phyloP scores from a whole-genome alignment of 495 filamentous ascomycete genomes.

The Aspergillus heteromorphus region DNA sequence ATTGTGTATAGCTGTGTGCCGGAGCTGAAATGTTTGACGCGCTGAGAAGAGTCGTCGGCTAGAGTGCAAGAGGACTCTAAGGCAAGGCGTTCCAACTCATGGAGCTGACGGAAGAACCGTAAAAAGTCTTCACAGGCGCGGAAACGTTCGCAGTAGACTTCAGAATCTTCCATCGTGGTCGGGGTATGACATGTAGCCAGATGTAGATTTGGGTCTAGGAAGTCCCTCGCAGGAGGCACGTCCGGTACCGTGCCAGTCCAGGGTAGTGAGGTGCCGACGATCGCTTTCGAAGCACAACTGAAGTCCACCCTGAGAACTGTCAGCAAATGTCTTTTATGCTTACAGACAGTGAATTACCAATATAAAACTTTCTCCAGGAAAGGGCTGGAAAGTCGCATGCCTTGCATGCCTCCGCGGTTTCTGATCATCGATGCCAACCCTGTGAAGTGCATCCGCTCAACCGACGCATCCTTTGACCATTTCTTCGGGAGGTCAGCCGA shows the following conservation, averaged over 20 bases:
- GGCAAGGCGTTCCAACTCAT: constrained; percentile 13
- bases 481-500: constrained; percentile 17
- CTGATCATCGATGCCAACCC: constrained; percentile 25
- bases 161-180: constrained; percentile 8
- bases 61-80: constrained; percentile 14
- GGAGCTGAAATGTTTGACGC: constrained; percentile 15
- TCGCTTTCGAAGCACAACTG: constrained; percentile 25
- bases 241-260: constrained; percentile 20
- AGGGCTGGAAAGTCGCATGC: constrained; percentile 15
- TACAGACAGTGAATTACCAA: constrained; percentile 13
- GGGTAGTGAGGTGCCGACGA: constrained; percentile 20
- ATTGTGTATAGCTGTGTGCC: constrained; percentile 18
- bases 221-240: constrained; percentile 14
- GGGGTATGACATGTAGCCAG: constrained; percentile 13
- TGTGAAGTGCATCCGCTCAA: constrained; percentile 26
- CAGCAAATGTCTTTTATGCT: not conserved
- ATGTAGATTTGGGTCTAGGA: constrained; percentile 17
- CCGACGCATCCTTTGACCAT: constrained; percentile 28
- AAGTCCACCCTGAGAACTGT: constrained; percentile 21
- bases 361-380: constrained; percentile 26
- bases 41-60: not conserved
- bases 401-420: constrained; percentile 23
- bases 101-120: constrained; percentile 21
- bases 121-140: constrained; percentile 25
- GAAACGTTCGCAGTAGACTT: constrained; percentile 17